Evolutionary conservation across 2,329 filamentous ascomycete species (phyloP), one percentile per base, ranked within the genome.

Genomic region (Blumeria graminis): DNA sequence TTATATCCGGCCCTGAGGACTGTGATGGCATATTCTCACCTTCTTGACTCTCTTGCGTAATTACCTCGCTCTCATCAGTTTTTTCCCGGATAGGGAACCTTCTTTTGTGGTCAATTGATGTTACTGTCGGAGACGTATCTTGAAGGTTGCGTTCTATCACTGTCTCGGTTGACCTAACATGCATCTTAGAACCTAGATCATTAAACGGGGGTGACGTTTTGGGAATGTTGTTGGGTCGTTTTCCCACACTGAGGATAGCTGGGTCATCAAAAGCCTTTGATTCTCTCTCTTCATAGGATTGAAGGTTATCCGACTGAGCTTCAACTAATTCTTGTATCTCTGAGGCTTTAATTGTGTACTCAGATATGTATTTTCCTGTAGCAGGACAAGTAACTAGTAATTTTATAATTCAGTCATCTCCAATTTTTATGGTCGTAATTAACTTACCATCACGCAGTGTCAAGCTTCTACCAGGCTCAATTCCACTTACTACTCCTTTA

Each of bases 181-280:
- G 58, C 39, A 64, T 61, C 62, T 64, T 66, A 58, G 61, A 65
- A 56, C 65, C 54, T 11, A 38, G 2, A 28, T 38, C 16, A n/a
- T 39, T 55, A 57, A n/a, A 63, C 46, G 60, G 55, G 45, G 61
- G 46, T 34, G 53, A 53, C 32, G 59, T 46, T 52, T 57, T 38
- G 32, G 35, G 52, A 38, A 48, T 55, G 32, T 58, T 58, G 58
- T 67, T 69, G 9, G 71, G 68, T 41, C 65, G 62, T 56, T 64
- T 67, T 35, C 65, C 65, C 54, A 68, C 59, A 56, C 64, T 66
- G 48, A 68, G 45, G 56, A 68, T 68, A 9, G 66, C 65, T n/a
- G 66, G 65, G 56, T 68, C 66, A 35, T 66, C 64, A 18, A 67
- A 65, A 0, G 57, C 58, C 53, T 59, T 61, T 18, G 61, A 36